phyloP scores from a whole-genome alignment of 495 filamentous ascomycete species.

The Podospora pseudopauciseta region DNA sequence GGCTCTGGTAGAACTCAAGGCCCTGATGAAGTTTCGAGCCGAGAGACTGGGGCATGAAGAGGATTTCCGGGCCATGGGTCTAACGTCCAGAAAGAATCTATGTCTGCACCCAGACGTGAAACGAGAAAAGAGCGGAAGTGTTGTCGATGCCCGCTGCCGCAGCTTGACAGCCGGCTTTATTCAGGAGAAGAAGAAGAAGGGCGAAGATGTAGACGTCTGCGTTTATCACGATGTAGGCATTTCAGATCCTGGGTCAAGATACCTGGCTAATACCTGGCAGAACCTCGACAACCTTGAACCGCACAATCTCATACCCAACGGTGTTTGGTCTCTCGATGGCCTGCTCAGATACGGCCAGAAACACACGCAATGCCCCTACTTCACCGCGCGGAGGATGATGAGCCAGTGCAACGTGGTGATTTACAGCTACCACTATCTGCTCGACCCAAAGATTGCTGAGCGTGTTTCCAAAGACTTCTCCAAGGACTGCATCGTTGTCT shows the following conservation, averaged over 20 bases:
- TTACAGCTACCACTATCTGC: slow-evolving; percentile 97
- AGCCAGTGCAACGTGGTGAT: slow-evolving; percentile 98
- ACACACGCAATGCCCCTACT: slow-evolving; percentile 97
- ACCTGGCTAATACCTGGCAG: slow-evolving; percentile 33
- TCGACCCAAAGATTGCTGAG: slow-evolving; percentile 98
- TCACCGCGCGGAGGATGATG: slow-evolving; percentile 96
- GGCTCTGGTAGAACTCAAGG: slow-evolving; percentile 85
- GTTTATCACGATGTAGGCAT: slow-evolving; percentile 79
- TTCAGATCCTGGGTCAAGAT: slow-evolving; percentile 17
- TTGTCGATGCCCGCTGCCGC: slow-evolving; percentile 92
- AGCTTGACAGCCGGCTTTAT: slow-evolving; percentile 95
- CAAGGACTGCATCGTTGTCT: slow-evolving; percentile 97
- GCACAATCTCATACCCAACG: slow-evolving; percentile 86
- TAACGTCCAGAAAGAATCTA: slow-evolving; percentile 96
- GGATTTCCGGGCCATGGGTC: slow-evolving; percentile 85
- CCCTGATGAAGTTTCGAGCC: slow-evolving; percentile 87
- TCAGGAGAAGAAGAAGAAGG: slow-evolving; percentile 91
- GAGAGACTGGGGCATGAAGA: slow-evolving; percentile 83
- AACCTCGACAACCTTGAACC: slow-evolving; percentile 94
- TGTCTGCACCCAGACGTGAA: slow-evolving; percentile 95
- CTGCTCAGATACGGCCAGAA: slow-evolving; percentile 84
- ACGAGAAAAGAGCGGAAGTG: slow-evolving; percentile 85
- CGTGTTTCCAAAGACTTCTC: slow-evolving; percentile 93
- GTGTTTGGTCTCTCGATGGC: slow-evolving; percentile 93
- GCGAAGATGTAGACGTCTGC: slow-evolving; percentile 91